Conservation (phyloP, 345 rosid species). For the Lepidium sativum region DNA sequence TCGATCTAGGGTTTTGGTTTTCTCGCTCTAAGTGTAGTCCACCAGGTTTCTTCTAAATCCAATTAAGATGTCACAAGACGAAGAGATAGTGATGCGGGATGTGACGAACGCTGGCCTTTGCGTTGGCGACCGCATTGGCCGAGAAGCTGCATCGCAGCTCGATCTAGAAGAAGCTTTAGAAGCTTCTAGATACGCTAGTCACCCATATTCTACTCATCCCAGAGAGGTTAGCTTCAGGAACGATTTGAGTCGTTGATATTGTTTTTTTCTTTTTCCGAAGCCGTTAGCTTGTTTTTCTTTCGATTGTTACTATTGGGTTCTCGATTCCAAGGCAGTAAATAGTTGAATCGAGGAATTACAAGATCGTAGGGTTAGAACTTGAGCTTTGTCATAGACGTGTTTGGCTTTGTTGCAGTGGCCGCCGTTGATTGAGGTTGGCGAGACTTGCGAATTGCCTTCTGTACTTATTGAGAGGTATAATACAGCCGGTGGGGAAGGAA, state of each 20-base stretch:
- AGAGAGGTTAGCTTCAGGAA: slow-evolving; percentile 53
- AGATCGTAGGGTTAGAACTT: background rate
- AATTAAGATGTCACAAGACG: slow-evolving; percentile 56
- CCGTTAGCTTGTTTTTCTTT: slow-evolving; percentile 2
- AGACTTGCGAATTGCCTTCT: slow-evolving; percentile 79
- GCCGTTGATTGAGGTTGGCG: slow-evolving; percentile 68
- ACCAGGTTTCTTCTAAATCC: slow-evolving; percentile 9
- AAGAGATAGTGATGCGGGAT: slow-evolving; percentile 78
- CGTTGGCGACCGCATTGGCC: slow-evolving; percentile 71
- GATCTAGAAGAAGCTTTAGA: slow-evolving; percentile 91
- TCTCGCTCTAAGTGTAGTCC: background rate
- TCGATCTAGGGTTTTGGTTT: slow-evolving; percentile 25
- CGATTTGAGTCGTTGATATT: background rate
- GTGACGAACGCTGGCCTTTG: slow-evolving; percentile 71
- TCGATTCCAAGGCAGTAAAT: background rate
- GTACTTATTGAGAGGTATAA: slow-evolving; percentile 83
- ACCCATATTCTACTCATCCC: slow-evolving; percentile 83
- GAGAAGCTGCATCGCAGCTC: slow-evolving; percentile 70
- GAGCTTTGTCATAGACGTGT: slow-evolving; percentile 3
- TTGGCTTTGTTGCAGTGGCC: slow-evolving; percentile 72
- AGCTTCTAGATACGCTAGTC: slow-evolving; percentile 89
- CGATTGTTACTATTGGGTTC: background rate
- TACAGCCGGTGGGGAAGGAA: slow-evolving; percentile 94
- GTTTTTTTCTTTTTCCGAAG: background rate
- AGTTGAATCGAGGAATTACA: background rate